Conservation (phyloP, 768 basidiomycete species). For the Rhodosporidiobolus odoratus region DNA sequence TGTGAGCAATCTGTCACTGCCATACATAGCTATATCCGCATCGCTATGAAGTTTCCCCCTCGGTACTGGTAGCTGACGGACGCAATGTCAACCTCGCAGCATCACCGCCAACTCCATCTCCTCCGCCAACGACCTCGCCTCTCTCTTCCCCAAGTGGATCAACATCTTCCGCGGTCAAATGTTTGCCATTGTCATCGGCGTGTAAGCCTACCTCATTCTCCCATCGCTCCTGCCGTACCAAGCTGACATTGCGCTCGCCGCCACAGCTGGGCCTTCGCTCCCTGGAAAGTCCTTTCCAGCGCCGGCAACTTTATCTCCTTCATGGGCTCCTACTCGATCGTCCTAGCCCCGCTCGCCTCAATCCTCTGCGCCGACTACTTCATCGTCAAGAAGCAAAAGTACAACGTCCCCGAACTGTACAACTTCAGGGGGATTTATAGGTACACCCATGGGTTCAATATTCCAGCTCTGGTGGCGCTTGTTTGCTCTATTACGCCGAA, state of each 20-base stretch:
- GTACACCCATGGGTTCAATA: constrained; percentile 52
- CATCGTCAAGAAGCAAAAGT: constrained; percentile 63
- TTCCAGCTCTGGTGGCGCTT: constrained; percentile 68
- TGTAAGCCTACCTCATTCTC: too few relatives aligned
- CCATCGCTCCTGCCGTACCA: too few relatives aligned
- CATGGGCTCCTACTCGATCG: constrained; percentile 47
- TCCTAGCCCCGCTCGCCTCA: constrained; percentile 75
- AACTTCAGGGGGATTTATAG: constrained; percentile 56
- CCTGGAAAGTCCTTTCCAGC: constrained; percentile 34
- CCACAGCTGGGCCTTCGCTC: constrained; percentile 33
- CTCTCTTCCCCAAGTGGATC: constrained; percentile 43
- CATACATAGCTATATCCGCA: too few relatives aligned
- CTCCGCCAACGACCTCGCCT: constrained; percentile 32
- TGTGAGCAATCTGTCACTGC: too few relatives aligned
- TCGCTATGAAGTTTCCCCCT: too few relatives aligned
- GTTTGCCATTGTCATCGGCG: constrained; percentile 72
- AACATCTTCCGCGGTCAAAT: constrained; percentile 37
- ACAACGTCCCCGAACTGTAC: constrained; percentile 82
- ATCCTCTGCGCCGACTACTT: constrained; percentile 69
- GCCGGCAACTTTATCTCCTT: constrained; percentile 21
- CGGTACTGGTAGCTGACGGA: too few relatives aligned
- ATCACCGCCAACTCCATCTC: constrained; percentile 38
- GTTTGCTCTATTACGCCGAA: constrained; percentile 64
- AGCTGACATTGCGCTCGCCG: too few relatives aligned
- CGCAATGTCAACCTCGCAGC: too few relatives aligned